Evolutionary conservation across 306 rosid species (phyloP), one percentile per base, ranked within the genome.

Genomic region (Crotalaria pallida): DNA sequence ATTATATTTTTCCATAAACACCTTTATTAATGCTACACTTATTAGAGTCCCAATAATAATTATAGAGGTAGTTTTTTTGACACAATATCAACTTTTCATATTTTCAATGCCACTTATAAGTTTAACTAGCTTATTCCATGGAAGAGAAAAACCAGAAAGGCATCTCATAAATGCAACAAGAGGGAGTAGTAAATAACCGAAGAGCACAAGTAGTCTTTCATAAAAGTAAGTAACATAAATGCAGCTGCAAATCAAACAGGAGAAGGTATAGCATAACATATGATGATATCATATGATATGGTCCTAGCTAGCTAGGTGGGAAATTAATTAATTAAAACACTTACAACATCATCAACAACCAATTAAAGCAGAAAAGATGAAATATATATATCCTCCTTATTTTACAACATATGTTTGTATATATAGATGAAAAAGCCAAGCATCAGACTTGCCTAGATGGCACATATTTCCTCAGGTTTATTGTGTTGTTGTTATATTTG

Each of bases 361-460:
- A 7, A 29, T 7, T 4, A 7, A 34, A 34, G 41, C 3, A 36
- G 13, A 3, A 36, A 12, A 36, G 43, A 36, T 36, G 12, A 36
- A 36, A 36, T 36, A 34, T 34, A 8, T 34, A 9, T 36, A 29
- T 29, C 4, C 7, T 29, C 6, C 8, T 23, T 65, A 3, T 16
- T 18, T 48, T 29, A n/a, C 10, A 8, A 5, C 7, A 34, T 7
- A 29, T 5, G n/a, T n/a, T n/a, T n/a, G n/a, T n/a, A 34, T 34
- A 7, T 9, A 9, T 18, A 22, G 27, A 31, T 52, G 29, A 72
- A 71, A 71, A 77, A 88, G 90, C 94, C 94, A 88, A 88, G 88
- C 79, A 82, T 62, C 76, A 85, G 94, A 88, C 94, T 88, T 88
- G 94, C 94, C 94, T 79, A 74, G 88, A 88, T 87, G 85, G 45